Conservation (phyloP, 169 alveolate genomes). For the Plasmodium billcollinsi region DNA sequence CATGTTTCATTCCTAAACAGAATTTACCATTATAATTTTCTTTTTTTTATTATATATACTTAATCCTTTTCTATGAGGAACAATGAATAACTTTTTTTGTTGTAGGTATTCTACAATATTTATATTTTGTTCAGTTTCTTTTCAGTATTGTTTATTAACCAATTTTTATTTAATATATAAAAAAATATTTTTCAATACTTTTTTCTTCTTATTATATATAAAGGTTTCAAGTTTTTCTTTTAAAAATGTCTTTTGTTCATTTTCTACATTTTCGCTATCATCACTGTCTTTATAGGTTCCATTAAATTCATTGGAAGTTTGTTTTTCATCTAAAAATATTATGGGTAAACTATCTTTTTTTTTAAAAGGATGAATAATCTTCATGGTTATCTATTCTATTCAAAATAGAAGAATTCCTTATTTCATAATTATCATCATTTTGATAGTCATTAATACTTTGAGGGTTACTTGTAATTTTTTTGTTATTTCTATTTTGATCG, state of each 20-base stretch:
- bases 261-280: conserved; percentile 5
- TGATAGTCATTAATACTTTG: no score
- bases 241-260: not conserved
- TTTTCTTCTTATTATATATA: conserved; percentile 31
- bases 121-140: conserved; percentile 32
- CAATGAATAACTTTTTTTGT: conserved; percentile 29
- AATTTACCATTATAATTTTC: conserved; percentile 74
- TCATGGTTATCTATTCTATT: not conserved
- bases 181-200: conserved; percentile 32
- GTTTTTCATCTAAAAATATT: not conserved
- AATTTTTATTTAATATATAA: conserved; percentile 40
- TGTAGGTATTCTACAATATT: conserved; percentile 59
- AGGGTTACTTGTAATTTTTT: no score
- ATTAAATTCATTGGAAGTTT: not conserved
- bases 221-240: conserved; percentile 39
- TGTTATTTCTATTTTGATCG: no score
- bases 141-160: conserved; percentile 53
- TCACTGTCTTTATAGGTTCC: not conserved
- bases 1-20: conserved; percentile 73
- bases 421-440: no score
- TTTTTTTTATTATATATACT: conserved; percentile 54
- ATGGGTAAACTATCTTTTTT: not conserved
- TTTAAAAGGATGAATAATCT: not conserved
- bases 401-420: no score
- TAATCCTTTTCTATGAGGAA: conserved; percentile 74